A percentile compares a stretch with the other conserved stretches of the same genome.
These are phyloP conservation scores for Irpex lacteus DNA, from an alignment of 1,284 basidiomycete genomes.

Conservation along the genomic window DNA sequence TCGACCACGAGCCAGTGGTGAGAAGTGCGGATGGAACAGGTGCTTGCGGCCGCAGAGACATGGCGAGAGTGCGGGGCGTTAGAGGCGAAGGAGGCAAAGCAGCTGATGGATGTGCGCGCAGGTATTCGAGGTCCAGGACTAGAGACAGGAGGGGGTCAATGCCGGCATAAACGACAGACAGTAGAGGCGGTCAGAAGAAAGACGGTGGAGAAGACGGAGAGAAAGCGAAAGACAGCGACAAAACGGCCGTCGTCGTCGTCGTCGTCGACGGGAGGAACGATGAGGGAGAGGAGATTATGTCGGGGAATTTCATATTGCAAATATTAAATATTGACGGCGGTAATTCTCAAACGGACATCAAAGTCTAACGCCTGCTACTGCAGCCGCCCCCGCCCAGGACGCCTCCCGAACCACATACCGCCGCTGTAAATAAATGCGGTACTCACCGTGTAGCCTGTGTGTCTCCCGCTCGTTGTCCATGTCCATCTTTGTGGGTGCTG, in stretches of 20 bases:
- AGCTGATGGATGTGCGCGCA: conserved; percentile 27
- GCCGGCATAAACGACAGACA: conserved; percentile 21
- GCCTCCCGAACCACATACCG: too few species aligned
- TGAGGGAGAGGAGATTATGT: conserved; percentile 2
- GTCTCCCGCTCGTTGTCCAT: neutral
- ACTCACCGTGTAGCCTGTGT: neutral
- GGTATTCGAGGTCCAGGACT: conserved; percentile 24
- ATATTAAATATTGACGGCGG: conserved; percentile 8
- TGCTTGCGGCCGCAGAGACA: conserved; percentile 26
- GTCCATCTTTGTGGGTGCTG: conserved; percentile 6
- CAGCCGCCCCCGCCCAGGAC: neutral
- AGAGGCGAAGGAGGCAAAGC: conserved; percentile 32
- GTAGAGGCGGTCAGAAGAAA: neutral
- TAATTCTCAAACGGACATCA: conserved; percentile 5
- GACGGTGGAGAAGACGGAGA: conserved; percentile 10
- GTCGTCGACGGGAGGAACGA: conserved; percentile 11
- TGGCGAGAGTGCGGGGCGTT: conserved; percentile 25
- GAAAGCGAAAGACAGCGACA: conserved; percentile 10
- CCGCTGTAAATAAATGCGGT: neutral
- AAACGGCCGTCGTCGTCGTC: conserved; percentile 11
- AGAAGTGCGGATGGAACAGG: conserved; percentile 24
- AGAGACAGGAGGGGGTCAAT: conserved; percentile 17
- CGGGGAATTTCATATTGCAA: conserved; percentile 14
- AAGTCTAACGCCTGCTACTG: conserved; percentile 1
- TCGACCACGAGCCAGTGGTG: conserved; percentile 25